A percentile compares a stretch with the other conserved stretches of the same genome.
These are phyloP conservation scores for Paecilomyces formosus DNA, from an alignment of 2,329 filamentous ascomycete genomes.

Conservation along the genomic window DNA sequence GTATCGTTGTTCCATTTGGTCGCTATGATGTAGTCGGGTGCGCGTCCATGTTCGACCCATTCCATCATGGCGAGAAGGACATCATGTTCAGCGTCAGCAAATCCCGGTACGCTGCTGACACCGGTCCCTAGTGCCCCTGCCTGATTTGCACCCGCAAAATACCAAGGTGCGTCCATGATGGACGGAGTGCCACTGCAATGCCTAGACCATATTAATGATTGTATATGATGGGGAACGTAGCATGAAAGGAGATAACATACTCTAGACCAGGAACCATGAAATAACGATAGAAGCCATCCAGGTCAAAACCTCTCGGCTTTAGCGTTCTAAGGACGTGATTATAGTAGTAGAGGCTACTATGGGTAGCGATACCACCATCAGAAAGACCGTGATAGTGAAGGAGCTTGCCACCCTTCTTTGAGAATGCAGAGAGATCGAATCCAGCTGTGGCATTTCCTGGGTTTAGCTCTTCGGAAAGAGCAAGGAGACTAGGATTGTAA, in stretches of 20 bases:
- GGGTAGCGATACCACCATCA: conserved; percentile 17
- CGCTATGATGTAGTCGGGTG: conserved; percentile 8
- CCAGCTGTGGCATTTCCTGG: conserved; percentile 21
- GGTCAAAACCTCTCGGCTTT: conserved; percentile 3
- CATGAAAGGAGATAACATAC: not conserved
- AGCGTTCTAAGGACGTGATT: conserved; percentile 24
- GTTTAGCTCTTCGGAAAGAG: conserved; percentile 34
- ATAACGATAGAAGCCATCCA: conserved; percentile 10
- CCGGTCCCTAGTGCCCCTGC: not conserved
- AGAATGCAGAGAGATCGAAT: conserved; percentile 41
- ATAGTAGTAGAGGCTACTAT: conserved; percentile 14
- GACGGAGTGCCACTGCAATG: conserved; percentile 2
- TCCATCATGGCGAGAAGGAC: conserved; percentile 10
- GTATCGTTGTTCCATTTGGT: conserved; percentile 9
- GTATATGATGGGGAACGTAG: not conserved
- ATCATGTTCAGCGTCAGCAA: conserved; percentile 8
- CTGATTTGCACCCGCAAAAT: conserved; percentile 4
- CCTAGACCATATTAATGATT: not conserved
- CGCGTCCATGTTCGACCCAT: conserved; percentile 13
- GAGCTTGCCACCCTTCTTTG: conserved; percentile 35
- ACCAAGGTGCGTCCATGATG: conserved; percentile 5
- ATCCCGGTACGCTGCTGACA: conserved; percentile 3
- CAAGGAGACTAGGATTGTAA: conserved; percentile 17
- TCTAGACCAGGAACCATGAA: conserved; percentile 11
- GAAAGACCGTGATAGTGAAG: conserved; percentile 36